Evolutionary conservation across 495 filamentous ascomycete genomes (phyloP).

Genomic region (Podospora australis): DNA sequence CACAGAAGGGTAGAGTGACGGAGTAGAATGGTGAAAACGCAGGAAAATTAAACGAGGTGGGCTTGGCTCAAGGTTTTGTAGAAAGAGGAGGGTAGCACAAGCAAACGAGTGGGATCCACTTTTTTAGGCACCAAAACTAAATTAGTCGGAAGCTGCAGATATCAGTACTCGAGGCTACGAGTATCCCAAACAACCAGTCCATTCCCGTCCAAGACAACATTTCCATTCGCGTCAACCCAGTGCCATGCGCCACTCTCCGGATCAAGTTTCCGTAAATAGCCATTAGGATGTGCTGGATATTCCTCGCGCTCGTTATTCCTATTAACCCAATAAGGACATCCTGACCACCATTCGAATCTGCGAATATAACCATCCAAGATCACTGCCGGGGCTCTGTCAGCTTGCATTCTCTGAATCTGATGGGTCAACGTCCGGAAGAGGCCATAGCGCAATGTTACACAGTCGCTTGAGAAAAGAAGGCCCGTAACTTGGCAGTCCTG

Average conservation of each 20-base stretch:
- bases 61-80: conserved; percentile 5
- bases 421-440: conserved; percentile 4
- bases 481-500: background rate
- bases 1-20: conserved; percentile 4
- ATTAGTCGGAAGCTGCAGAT: background rate
- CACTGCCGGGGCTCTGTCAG: background rate
- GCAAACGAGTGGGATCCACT: conserved; percentile 6
- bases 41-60: background rate
- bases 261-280: conserved; percentile 2
- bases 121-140: background rate
- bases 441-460: background rate
- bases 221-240: conserved; percentile 2
- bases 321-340: background rate
- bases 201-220: background rate
- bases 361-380: conserved; percentile 1
- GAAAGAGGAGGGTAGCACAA: conserved; percentile 5
- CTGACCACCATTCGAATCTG: background rate
- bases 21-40: background rate
- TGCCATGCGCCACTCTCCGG: background rate
- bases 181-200: conserved; percentile 2
- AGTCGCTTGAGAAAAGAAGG: background rate
- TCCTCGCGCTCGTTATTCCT: background rate
- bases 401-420: conserved; percentile 3
- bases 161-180: background rate
- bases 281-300: background rate